These are phyloP conservation scores for Fusarium dlaminii DNA, from an alignment of 2,329 filamentous ascomycete species.

Conservation along the genomic window DNA sequence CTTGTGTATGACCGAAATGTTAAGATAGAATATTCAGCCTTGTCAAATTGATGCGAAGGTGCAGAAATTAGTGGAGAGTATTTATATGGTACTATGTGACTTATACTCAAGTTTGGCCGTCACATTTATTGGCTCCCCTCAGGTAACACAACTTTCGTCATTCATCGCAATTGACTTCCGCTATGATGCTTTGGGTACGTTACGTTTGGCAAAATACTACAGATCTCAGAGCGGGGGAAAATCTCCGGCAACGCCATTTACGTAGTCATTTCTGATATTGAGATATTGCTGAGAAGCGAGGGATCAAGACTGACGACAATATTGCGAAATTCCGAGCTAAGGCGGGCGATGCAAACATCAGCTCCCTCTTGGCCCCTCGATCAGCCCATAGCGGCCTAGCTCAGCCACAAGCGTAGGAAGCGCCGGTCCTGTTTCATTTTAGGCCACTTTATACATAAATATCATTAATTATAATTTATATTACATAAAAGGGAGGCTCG, in stretches of 20 bases:
- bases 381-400: too few relatives aligned
- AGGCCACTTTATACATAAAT: too few relatives aligned
- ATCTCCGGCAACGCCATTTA: conserved; percentile 1
- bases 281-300: background rate
- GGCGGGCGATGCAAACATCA: background rate
- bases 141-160: background rate
- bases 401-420: background rate
- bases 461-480: too few relatives aligned
- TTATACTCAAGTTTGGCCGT: background rate
- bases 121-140: background rate
- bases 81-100: too few relatives aligned
- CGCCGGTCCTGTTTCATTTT: background rate
- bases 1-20: background rate
- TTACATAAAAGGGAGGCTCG: background rate
- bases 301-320: conserved; percentile 4
- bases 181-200: background rate
- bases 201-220: background rate
- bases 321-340: background rate
- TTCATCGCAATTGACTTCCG: background rate
- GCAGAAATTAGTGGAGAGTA: background rate
- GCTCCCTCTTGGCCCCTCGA: background rate
- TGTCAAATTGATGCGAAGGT: background rate
- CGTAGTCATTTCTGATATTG: background rate
- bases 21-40: background rate
- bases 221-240: background rate